Conservation (phyloP, 2,329 filamentous ascomycete genomes). For the Fusarium irregulare region DNA sequence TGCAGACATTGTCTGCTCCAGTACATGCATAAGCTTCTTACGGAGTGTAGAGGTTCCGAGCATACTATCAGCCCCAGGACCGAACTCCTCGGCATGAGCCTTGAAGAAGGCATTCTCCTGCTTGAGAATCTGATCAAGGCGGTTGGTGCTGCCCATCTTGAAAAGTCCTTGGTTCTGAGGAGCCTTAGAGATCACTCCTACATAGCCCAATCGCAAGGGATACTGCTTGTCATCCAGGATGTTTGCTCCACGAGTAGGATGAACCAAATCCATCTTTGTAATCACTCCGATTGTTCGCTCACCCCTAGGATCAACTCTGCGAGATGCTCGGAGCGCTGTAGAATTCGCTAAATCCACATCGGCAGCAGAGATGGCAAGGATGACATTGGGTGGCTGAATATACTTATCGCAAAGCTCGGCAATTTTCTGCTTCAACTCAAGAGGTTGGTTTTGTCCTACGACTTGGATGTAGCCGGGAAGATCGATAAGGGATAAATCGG, state of each 20-base stretch:
- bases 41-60: conserved; percentile 88
- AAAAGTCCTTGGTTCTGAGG: conserved; percentile 80
- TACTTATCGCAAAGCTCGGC: conserved; percentile 97
- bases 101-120: conserved; percentile 92
- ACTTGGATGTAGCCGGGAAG: conserved; percentile 98
- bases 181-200: conserved; percentile 90
- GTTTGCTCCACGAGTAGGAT: conserved; percentile 78
- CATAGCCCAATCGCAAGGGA: conserved; percentile 92
- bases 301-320: conserved; percentile 91
- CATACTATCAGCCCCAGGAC: conserved; percentile 74
- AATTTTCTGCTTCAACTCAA: conserved; percentile 94
- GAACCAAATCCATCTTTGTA: conserved; percentile 98
- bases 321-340: conserved; percentile 87
- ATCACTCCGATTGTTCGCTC: conserved; percentile 98
- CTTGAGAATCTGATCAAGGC: conserved; percentile 82
- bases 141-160: conserved; percentile 82
- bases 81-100: conserved; percentile 83
- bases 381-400: conserved; percentile 94
- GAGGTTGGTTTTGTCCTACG: conserved; percentile 87
- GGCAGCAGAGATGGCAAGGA: conserved; percentile 95
- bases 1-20: conserved; percentile 96
- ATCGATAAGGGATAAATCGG: conserved; percentile 95
- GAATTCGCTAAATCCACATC: conserved; percentile 98
- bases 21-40: conserved; percentile 95
- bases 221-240: conserved; percentile 93